These are phyloP conservation scores for Aspergillus brunneoviolaceus DNA, from an alignment of 2,329 filamentous ascomycete species.

Conservation along the genomic window DNA sequence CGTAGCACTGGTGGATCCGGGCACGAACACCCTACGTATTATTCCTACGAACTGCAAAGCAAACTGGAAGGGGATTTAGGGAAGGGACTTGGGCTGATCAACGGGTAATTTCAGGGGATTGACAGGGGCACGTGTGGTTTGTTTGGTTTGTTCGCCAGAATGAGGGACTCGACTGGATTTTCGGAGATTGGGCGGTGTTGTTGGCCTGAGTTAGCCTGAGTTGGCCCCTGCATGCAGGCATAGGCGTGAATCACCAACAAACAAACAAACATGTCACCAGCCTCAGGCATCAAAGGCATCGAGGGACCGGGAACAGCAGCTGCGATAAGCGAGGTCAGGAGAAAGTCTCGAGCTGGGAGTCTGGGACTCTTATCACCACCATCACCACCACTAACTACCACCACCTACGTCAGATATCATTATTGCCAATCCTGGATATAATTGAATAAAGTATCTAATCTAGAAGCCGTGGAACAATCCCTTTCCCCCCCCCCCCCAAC, in stretches of 20 bases:
- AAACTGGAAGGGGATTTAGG: neutral
- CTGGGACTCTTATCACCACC: too few relatives aligned
- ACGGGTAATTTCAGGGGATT: neutral
- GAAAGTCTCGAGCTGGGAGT: too few relatives aligned
- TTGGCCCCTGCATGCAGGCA: neutral
- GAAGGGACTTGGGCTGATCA: neutral
- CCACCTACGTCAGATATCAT: too few relatives aligned
- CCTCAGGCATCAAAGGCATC: neutral
- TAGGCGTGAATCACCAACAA: neutral
- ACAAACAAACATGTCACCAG: too few relatives aligned
- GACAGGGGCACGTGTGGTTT: neutral
- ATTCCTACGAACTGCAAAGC: neutral
- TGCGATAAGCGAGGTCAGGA: too few relatives aligned
- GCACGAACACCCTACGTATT: neutral
- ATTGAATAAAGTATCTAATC: neutral
- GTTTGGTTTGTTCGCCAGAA: neutral
- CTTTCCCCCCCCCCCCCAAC: too few relatives aligned
- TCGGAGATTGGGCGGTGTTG: neutral
- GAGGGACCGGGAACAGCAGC: too few relatives aligned
- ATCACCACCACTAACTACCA: too few relatives aligned
- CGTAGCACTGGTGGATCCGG: neutral
- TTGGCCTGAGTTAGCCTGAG: too few relatives aligned
- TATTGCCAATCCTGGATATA: too few relatives aligned
- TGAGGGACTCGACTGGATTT: neutral
- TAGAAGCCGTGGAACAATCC: neutral